Conservation (phyloP, 305 asterid species). For the Fraxinus dipetala region DNA sequence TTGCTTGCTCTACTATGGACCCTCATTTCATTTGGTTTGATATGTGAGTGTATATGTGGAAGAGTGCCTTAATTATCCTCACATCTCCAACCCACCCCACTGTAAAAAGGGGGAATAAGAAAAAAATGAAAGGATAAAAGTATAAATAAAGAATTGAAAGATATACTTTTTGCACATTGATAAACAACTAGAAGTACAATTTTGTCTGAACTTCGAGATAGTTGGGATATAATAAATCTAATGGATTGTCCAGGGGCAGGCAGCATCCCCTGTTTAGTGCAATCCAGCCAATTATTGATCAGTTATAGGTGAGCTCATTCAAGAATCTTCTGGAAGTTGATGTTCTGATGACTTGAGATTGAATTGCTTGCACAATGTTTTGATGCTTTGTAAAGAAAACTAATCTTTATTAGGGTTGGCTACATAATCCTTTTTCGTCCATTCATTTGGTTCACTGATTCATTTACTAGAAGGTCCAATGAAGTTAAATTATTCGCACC, state of each 20-base stretch:
- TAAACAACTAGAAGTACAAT: background rate
- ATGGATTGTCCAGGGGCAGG: background rate
- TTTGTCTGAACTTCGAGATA: background rate
- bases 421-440: background rate
- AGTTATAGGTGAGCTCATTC: background rate
- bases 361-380: background rate
- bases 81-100: background rate
- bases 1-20: background rate
- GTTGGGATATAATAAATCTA: background rate
- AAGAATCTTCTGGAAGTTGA: background rate
- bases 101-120: background rate
- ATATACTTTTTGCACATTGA: background rate
- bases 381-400: background rate
- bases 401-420: background rate
- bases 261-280: background rate
- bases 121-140: background rate
- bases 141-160: background rate
- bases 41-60: background rate
- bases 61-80: background rate
- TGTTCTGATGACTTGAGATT: background rate
- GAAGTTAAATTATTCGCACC: background rate
- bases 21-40: constrained; percentile 1
- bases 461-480: background rate
- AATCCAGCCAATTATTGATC: background rate
- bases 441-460: background rate